Evolutionary conservation across 192 early-diverging fungal species (phyloP).

Genomic region (Diversispora eburnea): DNA sequence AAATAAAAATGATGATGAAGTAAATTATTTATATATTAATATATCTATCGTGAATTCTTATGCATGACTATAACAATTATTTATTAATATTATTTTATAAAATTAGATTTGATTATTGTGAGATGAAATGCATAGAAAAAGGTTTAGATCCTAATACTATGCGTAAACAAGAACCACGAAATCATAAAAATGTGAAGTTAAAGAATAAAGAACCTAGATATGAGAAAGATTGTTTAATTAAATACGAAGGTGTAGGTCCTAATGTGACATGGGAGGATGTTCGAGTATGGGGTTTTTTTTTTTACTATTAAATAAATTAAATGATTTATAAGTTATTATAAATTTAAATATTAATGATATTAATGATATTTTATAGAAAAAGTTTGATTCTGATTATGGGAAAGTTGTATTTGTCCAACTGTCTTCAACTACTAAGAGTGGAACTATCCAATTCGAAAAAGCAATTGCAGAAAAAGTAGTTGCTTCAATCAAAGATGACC

Average conservation of each 20-base stretch:
- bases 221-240: background rate
- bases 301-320: background rate
- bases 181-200: background rate
- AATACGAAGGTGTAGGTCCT: background rate
- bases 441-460: background rate
- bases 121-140: slow-evolving; percentile 41
- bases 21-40: slow-evolving; percentile 24
- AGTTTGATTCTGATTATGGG: background rate
- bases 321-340: background rate
- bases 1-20: slow-evolving; percentile 47
- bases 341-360: background rate
- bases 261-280: background rate
- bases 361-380: background rate
- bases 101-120: slow-evolving; percentile 39
- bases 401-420: background rate
- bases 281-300: background rate
- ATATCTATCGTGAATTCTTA: background rate
- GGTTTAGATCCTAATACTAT: slow-evolving; percentile 39
- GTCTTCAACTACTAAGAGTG: background rate
- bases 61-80: background rate
- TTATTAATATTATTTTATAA: background rate
- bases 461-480: slow-evolving; percentile 1
- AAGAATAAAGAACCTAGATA: background rate
- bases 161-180: background rate
- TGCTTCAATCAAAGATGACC: background rate